Evolutionary conservation across 1,284 basidiomycete genomes (phyloP), one percentile per base, ranked within the genome.

Genomic region (Puccinia novopanici): DNA sequence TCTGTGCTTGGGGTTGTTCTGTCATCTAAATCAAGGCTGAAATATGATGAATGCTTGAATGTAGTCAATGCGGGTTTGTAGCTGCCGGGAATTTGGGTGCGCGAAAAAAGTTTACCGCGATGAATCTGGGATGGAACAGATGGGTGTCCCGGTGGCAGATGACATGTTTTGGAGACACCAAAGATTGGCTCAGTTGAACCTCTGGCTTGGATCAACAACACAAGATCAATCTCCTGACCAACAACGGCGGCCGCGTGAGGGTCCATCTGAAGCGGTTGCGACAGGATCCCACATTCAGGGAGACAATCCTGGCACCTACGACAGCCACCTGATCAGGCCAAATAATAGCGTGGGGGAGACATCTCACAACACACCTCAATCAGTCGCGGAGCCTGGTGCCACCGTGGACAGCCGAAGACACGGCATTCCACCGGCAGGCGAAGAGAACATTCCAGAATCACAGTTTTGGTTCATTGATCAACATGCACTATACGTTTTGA

Each of bases 1-100:
- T 55, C 54, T n/a, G n/a, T n/a, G n/a, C n/a, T n/a, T n/a, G n/a
- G n/a, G n/a, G 10, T 24, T 15, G 8, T 45, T 45, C 8, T 15
- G 8, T 45, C 42, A 45, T 15, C 42, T 45, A 6, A 45, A 45
- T 15, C 42, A 45, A 6, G 42, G 8, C 6, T 45, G 8, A 45
- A 45, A 8, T 6, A 45, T 45, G 42, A 6, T 45, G 42, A 45
- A 15, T 45, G 42, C 15, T 8, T 45, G 42, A 6, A 55, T 55
- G n/a, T 55, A 55, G 54, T 2, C n/a, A n/a, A 65, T 65, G 61
- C n/a, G 22, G 40, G 61, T 65, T 65, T 65, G 61, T 24, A 65
- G 19, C 27, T 65, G 61, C 13, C 24, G 40, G 30, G 27, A 37
- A 65, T 65, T 42, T 37, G 61, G 61, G 17, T 65, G 61, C 30